Evolutionary conservation across 371 early-diverging fungal genomes (phyloP), one percentile per base, ranked within the genome.

Genomic region (Mortierella sp.): DNA sequence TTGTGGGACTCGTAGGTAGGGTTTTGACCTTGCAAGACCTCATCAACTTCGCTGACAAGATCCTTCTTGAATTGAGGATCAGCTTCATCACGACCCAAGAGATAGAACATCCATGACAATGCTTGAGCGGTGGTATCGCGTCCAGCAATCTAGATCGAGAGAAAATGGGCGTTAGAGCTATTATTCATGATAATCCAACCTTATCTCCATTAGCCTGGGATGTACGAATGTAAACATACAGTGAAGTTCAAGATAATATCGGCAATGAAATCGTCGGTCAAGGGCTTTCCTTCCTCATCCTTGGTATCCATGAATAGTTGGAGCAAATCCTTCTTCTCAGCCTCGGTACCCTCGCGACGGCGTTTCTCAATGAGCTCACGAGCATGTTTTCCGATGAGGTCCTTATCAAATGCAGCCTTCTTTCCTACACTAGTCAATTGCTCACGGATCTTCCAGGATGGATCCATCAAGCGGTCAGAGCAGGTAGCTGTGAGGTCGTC

Each of bases 81-180:
- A 0, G 70, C 37, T 0, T 64, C 79, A 8, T 61, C 60, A 2
- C 73, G 52, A 28, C 52, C 35, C 12, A 94, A 67, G 24, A 80
- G 69, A 49, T 87, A 93, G 61, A 94, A 85, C 20, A 87, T 78
- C 94, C 94, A 94, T 0, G 89, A 85, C 14, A 94, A 67, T 0
- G 93, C 88, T 67, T 92, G 90, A 0, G 94, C 94, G 2, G 94
- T 94, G 0, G 94, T 94, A 49, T 91, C 92, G 49, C 92, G 83
- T 39, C 92, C 94, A 14, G 89, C 87, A 64, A 88, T 55, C 64
- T 76, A 28, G 43, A n/a, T 47, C 1, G 20, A 47, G 20, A 10
- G 12, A 43, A 43, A 43, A 14, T 14, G 14, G 1, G 9, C 43
- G 43, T 43, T 43, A 43, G 5, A 43, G 30, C 30, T 30, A 30